Percentiles rank a stretch among this genome's conserved stretches.
Conservation (phyloP, 2,329 filamentous ascomycete genomes). For the Aspergillus neoniger region DNA sequence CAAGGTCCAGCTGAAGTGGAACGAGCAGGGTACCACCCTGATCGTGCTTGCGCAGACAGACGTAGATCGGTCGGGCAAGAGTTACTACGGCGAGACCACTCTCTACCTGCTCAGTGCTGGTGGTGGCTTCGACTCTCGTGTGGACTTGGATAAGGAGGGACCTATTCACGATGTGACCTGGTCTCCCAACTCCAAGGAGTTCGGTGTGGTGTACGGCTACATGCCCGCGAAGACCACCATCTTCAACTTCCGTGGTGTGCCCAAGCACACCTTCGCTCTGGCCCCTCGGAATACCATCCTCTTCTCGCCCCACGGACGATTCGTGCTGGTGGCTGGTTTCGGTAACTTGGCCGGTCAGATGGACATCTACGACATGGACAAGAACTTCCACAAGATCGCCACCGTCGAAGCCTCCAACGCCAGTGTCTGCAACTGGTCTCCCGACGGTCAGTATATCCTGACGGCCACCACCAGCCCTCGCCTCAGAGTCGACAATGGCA, state of each 20-base stretch:
- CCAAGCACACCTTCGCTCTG: conserved; percentile 82
- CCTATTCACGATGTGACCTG: conserved; percentile 98
- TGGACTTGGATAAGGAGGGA: conserved; percentile 92
- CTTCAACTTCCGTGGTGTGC: conserved; percentile 84
- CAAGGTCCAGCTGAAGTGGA: conserved; percentile 99
- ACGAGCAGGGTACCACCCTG: conserved; percentile 83
- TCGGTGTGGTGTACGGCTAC: conserved; percentile 95
- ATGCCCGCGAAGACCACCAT: conserved; percentile 99
- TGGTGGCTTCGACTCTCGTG: conserved; percentile 87
- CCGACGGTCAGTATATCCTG: conserved; percentile 91
- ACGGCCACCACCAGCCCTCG: conserved; percentile 97
- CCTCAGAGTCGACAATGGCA: conserved; percentile 92
- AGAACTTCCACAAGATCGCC: conserved; percentile 87
- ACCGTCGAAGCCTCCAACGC: conserved; percentile 96
- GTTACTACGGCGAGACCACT: conserved; percentile 98
- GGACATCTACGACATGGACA: conserved; percentile 94
- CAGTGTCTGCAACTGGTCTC: conserved; percentile 95
- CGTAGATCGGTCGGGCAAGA: conserved; percentile 97
- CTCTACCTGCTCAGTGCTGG: conserved; percentile 92
- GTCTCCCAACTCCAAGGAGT: conserved; percentile 97
- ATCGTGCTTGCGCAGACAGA: conserved; percentile 97
- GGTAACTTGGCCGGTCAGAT: conserved; percentile 97
- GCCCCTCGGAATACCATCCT: conserved; percentile 90
- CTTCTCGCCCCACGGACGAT: conserved; percentile 91
- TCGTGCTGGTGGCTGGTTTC: conserved; percentile 92